Conservation (phyloP, 306 rosid genomes). For the Fragaria ananassa region DNA sequence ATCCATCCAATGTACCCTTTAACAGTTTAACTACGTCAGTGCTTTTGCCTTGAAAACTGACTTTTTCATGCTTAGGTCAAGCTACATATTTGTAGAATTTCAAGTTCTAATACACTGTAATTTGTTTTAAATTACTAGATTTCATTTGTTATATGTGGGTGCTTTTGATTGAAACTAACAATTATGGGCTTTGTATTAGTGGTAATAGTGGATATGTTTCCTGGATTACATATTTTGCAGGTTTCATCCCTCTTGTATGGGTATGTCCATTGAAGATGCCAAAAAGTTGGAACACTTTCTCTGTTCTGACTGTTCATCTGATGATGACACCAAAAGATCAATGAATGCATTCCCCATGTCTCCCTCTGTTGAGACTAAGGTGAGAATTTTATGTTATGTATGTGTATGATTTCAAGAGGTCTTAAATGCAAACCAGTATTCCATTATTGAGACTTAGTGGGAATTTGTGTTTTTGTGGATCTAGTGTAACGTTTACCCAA, state of each 20-base stretch:
- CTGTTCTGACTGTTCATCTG: conserved; percentile 58
- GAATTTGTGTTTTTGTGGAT: background rate
- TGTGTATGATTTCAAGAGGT: background rate
- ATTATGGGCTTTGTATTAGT: background rate
- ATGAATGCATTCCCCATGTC: conserved; percentile 49
- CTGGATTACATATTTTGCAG: conserved; percentile 31
- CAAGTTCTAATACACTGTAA: background rate
- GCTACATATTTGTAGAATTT: background rate
- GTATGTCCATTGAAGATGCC: conserved; percentile 65
- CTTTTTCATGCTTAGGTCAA: background rate
- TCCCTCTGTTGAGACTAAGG: conserved; percentile 49
- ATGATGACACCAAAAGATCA: conserved; percentile 53
- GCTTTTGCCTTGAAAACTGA: background rate
- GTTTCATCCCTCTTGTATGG: conserved; percentile 71
- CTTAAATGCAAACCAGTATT: background rate
- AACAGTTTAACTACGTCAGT: background rate
- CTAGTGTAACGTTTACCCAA: background rate
- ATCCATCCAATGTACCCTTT: background rate
- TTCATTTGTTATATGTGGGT: background rate
- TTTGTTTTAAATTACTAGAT: background rate
- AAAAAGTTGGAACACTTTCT: conserved; percentile 56
- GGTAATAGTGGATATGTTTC: conserved; percentile 13
- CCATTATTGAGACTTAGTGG: background rate
- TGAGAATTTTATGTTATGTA: conserved; percentile 15
- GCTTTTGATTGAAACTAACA: conserved; percentile 1